A percentile compares a stretch with the other conserved stretches of the same genome.
Conservation (phyloP, 1,284 basidiomycete species). For the Schizophyllum amplum region DNA sequence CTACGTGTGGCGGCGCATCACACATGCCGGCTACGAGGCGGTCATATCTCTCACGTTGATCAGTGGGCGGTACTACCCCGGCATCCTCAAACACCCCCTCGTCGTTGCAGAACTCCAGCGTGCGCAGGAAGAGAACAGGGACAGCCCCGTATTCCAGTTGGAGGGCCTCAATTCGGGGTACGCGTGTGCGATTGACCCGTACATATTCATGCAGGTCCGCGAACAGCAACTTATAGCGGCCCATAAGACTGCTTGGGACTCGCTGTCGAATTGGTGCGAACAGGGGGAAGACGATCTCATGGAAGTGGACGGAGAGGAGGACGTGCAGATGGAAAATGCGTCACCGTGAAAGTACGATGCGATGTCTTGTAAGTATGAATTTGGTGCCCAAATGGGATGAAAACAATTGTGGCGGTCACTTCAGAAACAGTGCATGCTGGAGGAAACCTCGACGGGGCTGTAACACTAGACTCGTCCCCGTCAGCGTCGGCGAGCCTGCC, state of each 20-base stretch:
- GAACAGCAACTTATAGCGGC: constrained; percentile 51
- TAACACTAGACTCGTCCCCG: no score
- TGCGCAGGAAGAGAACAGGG: constrained; percentile 19
- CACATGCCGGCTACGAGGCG: constrained; percentile 53
- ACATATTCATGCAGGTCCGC: constrained; percentile 36
- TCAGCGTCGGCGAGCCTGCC: no score
- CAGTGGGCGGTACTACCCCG: constrained; percentile 69
- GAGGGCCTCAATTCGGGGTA: constrained; percentile 59
- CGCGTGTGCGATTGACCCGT: constrained; percentile 57
- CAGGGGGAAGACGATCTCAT: constrained; percentile 17
- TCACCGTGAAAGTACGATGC: no score
- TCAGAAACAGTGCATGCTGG: no score
- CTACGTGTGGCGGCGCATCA: constrained; percentile 62
- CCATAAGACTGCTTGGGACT: constrained; percentile 35
- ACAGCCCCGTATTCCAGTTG: constrained; percentile 51
- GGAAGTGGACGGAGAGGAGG: constrained; percentile 7
- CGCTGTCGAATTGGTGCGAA: constrained; percentile 30
- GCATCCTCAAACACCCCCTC: constrained; percentile 53
- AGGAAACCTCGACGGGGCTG: no score
- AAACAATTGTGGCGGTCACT: no score
- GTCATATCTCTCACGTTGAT: constrained; percentile 59
- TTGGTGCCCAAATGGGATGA: no score
- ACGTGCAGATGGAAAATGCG: neutral
- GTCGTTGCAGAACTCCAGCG: constrained; percentile 31
- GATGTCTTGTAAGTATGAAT: no score